phyloP scores from a whole-genome alignment of 192 early-diverging fungal genomes.

The Umbelopsis isabellina region DNA sequence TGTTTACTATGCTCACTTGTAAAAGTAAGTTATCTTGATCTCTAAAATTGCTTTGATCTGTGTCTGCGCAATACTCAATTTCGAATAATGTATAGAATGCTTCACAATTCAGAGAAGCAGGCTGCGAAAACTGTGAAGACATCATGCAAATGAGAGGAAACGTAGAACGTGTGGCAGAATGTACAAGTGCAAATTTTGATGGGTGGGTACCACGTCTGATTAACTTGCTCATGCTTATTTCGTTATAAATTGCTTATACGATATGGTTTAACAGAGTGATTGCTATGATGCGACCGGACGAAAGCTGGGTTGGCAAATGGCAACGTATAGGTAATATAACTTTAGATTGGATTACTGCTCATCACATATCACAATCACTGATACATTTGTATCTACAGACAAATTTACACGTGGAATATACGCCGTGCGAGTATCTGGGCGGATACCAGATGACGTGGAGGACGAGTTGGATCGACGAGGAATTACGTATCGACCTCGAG shows the following conservation, averaged over 20 bases:
- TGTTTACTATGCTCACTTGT: conserved; percentile 82
- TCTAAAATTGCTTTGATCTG: background rate
- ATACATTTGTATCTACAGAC: conserved; percentile 33
- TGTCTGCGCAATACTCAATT: conserved; percentile 2
- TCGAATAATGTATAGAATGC: conserved; percentile 50
- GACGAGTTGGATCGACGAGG: conserved; percentile 70
- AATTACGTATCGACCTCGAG: conserved; percentile 70
- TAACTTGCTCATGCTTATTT: background rate
- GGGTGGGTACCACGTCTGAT: conserved; percentile 50
- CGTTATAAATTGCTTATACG: background rate
- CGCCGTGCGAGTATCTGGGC: conserved; percentile 73
- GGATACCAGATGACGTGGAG: conserved; percentile 75
- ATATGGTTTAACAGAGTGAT: conserved; percentile 51
- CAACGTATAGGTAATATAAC: conserved; percentile 60
- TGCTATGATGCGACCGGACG: conserved; percentile 72
- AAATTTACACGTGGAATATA: conserved; percentile 73
- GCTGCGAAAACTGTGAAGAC: conserved; percentile 86
- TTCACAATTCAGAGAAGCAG: conserved; percentile 66
- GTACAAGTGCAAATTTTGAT: conserved; percentile 78
- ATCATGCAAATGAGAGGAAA: conserved; percentile 69
- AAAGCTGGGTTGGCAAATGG: conserved; percentile 80
- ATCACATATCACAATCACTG: conserved; percentile 16
- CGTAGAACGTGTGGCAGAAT: conserved; percentile 68
- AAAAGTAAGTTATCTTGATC: conserved; percentile 52
- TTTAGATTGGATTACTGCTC: background rate